phyloP scores from a whole-genome alignment of 169 alveolate genomes.

The Ichthyophthirius multifiliis region DNA sequence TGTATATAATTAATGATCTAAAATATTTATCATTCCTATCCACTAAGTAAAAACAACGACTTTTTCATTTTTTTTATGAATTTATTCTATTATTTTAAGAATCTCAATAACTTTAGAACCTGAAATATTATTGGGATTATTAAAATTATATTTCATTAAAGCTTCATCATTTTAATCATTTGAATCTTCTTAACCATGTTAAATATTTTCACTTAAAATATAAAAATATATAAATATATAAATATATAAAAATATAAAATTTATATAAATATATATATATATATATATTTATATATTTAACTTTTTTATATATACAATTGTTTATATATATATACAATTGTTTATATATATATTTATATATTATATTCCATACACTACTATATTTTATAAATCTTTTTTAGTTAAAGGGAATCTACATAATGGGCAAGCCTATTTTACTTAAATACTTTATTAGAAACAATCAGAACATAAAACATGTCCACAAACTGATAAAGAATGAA shows the following conservation, averaged over 20 bases:
- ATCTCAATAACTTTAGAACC: conserved; percentile 21
- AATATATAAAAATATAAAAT: too few relatives aligned
- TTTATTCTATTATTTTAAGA: conserved; percentile 13
- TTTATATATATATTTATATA: too few relatives aligned
- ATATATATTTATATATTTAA: too few relatives aligned
- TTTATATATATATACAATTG: too few relatives aligned
- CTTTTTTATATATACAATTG: too few relatives aligned
- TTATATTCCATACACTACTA: too few relatives aligned
- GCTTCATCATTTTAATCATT: neutral
- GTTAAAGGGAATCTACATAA: neutral
- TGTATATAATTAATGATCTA: neutral
- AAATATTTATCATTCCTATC: neutral
- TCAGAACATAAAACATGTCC: conserved; percentile 48
- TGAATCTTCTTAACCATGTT: too few relatives aligned
- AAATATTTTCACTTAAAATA: too few relatives aligned
- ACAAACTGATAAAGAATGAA: conserved; percentile 51
- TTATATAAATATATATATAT: too few relatives aligned
- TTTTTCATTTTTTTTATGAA: conserved; percentile 4
- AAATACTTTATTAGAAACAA: neutral
- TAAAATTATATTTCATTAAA: neutral
- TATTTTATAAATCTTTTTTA: neutral
- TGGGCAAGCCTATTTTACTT: neutral
- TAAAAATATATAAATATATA: too few relatives aligned
- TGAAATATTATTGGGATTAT: neutral
- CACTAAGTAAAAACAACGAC: conserved; percentile 26